These are phyloP conservation scores for Biscutella laevigata DNA, from an alignment of 441 rosid species.

Conservation along the genomic window DNA sequence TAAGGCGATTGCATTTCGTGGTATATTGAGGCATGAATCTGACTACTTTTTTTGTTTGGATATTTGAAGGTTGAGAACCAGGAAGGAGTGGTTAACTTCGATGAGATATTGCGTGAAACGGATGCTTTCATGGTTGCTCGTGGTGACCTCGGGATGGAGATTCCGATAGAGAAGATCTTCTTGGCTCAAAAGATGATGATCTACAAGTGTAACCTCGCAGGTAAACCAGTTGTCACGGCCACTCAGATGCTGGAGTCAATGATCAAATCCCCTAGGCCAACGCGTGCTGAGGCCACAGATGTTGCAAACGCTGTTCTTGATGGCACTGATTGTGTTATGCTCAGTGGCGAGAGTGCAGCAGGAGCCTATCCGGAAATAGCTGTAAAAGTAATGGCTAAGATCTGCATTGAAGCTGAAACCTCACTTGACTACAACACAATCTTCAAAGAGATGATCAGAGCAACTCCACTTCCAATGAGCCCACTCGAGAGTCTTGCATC, in stretches of 20 bases:
- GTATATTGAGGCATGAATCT: constrained; percentile 1
- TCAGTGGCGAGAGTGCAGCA: constrained; percentile 91
- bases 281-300: constrained; percentile 93
- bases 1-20: not conserved
- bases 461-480: constrained; percentile 91
- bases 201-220: constrained; percentile 85
- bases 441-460: constrained; percentile 78
- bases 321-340: constrained; percentile 94
- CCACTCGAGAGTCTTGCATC: constrained; percentile 92
- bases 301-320: constrained; percentile 92
- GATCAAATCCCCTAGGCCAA: constrained; percentile 93
- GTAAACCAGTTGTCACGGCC: constrained; percentile 92
- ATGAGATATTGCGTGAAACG: constrained; percentile 83
- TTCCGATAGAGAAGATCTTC: constrained; percentile 93
- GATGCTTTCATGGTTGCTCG: constrained; percentile 95
- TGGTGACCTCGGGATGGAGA: constrained; percentile 96
- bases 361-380: constrained; percentile 86
- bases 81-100: constrained; percentile 87
- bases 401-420: constrained; percentile 81
- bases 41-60: constrained; percentile 6
- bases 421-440: constrained; percentile 75
- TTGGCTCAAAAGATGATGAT: constrained; percentile 95
- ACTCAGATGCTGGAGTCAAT: constrained; percentile 96
- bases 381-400: constrained; percentile 79
- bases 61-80: constrained; percentile 71